phyloP scores from a whole-genome alignment of 1,284 basidiomycete genomes.

The Stereum hirsutum region DNA sequence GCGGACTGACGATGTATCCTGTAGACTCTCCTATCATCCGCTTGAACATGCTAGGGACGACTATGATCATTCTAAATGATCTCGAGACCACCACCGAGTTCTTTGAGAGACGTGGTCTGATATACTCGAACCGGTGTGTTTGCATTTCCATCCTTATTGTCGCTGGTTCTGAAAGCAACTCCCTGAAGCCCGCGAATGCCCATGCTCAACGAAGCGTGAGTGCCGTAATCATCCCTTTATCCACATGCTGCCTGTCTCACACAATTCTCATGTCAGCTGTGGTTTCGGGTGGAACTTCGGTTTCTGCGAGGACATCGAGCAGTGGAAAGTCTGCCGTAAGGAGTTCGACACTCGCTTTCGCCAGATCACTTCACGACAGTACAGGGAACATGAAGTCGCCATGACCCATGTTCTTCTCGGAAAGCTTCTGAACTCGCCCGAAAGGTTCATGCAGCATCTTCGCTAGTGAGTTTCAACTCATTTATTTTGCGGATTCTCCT shows the following conservation, averaged over 20 bases:
- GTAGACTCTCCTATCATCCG: neutral
- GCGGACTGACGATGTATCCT: neutral
- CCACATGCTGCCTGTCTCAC: neutral
- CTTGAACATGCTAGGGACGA: neutral
- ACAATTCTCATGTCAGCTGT: neutral
- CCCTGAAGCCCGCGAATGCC: neutral
- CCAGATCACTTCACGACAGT: neutral
- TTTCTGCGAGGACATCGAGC: neutral
- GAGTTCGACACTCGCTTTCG: neutral
- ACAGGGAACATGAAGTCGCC: neutral
- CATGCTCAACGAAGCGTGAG: neutral
- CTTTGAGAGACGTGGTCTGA: neutral
- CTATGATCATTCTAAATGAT: neutral
- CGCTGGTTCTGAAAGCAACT: neutral
- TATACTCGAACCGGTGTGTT: neutral
- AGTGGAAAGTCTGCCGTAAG: neutral
- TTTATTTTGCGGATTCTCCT: neutral
- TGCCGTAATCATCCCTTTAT: neutral
- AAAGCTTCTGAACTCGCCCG: neutral
- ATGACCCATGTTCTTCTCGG: neutral
- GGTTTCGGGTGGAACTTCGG: neutral
- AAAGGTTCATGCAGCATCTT: neutral
- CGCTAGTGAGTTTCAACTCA: neutral
- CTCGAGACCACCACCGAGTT: neutral
- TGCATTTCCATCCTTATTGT: neutral